Evolutionary conservation across 495 filamentous ascomycete genomes (phyloP).

Genomic region (Hypoxylon perforatum): DNA sequence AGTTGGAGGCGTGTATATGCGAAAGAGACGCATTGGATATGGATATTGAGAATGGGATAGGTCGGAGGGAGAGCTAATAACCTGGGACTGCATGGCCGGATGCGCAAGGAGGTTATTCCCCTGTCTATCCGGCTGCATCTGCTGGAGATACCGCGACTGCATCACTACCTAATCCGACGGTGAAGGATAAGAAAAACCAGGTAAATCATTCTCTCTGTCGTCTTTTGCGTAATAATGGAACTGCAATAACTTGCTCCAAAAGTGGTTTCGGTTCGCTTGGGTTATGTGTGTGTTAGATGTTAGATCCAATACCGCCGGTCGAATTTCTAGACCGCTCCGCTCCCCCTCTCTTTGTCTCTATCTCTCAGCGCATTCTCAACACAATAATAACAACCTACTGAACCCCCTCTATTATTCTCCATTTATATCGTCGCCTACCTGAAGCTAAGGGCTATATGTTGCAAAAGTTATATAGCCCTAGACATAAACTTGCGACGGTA

Average conservation of each 20-base stretch:
- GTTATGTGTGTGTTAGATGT: not conserved
- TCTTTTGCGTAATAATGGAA: no score
- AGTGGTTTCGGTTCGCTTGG: not conserved
- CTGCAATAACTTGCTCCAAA: not conserved
- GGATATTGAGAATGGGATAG: constrained; percentile 6
- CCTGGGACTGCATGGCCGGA: constrained; percentile 38
- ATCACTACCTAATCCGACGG: constrained; percentile 35
- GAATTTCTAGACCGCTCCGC: constrained; percentile 21
- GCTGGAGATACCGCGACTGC: constrained; percentile 29
- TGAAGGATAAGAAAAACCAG: constrained; percentile 11
- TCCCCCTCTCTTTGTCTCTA: no score
- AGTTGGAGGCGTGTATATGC: not conserved
- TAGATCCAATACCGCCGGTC: constrained; percentile 18
- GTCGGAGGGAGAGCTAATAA: not conserved
- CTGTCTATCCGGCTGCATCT: constrained; percentile 20
- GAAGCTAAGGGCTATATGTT: constrained; percentile 1
- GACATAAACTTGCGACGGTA: not conserved
- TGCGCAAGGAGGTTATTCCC: constrained; percentile 38
- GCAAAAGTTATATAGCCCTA: constrained; percentile 4
- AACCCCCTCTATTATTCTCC: constrained; percentile 8
- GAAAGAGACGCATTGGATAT: constrained; percentile 6
- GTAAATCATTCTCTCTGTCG: not conserved
- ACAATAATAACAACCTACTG: no score
- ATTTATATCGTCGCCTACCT: constrained; percentile 19
- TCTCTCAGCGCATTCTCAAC: not conserved